phyloP scores from a whole-genome alignment of 2,329 filamentous ascomycete species.

The Cordyceps militaris region DNA sequence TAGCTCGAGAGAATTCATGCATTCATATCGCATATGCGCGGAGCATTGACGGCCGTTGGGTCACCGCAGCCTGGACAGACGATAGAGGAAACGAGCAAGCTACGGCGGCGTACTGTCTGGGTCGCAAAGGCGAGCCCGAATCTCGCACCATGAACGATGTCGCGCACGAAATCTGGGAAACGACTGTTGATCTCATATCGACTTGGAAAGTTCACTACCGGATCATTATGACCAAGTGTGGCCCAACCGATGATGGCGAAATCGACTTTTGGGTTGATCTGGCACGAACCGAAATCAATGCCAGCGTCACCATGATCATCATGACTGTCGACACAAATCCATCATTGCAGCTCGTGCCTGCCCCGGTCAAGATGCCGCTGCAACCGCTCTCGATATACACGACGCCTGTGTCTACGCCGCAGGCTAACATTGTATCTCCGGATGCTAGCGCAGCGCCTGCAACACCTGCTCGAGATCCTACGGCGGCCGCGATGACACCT shows the following conservation, averaged over 20 bases:
- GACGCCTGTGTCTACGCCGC: slow-evolving; percentile 64
- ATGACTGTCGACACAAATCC: slow-evolving; percentile 60
- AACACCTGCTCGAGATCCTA: slow-evolving; percentile 37
- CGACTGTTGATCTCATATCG: slow-evolving; percentile 65
- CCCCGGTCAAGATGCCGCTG: slow-evolving; percentile 41
- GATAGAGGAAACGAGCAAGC: slow-evolving; percentile 67
- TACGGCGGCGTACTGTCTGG: slow-evolving; percentile 65
- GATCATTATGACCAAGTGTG: slow-evolving; percentile 65
- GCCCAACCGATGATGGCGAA: slow-evolving; percentile 60
- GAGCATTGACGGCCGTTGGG: slow-evolving; percentile 69
- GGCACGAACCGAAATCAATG: slow-evolving; percentile 44
- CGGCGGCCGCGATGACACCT: slow-evolving; percentile 37
- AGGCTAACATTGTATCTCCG: slow-evolving; percentile 51
- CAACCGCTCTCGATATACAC: slow-evolving; percentile 42
- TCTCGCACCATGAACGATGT: slow-evolving; percentile 53
- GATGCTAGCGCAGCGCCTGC: slow-evolving; percentile 48
- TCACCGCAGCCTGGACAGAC: slow-evolving; percentile 76
- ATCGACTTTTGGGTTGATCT: slow-evolving; percentile 51
- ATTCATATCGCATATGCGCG: slow-evolving; percentile 74
- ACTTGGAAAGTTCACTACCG: slow-evolving; percentile 69
- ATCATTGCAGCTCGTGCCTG: slow-evolving; percentile 55
- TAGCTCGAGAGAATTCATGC: slow-evolving; percentile 71
- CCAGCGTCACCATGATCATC: slow-evolving; percentile 48
- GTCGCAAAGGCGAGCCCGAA: slow-evolving; percentile 47
- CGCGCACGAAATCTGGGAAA: slow-evolving; percentile 71